A percentile compares a stretch with the other conserved stretches of the same genome.
Conservation (phyloP, 768 basidiomycete species). For the Podaxis sp. region DNA sequence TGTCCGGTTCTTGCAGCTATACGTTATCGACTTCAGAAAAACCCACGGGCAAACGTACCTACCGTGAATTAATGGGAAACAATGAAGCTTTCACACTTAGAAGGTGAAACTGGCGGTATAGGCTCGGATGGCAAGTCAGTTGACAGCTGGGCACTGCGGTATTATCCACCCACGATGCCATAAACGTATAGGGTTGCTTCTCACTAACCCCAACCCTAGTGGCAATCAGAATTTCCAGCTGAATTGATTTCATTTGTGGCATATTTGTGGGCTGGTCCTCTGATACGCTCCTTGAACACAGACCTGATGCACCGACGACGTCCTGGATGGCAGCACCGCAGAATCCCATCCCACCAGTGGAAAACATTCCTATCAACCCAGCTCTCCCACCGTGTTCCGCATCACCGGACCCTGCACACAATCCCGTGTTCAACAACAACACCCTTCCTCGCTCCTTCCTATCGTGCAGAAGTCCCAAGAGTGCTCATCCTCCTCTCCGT, state of each 20-base stretch:
- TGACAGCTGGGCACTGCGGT: background rate
- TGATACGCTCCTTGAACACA: background rate
- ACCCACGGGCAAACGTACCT: too few species aligned
- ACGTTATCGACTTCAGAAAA: too few species aligned
- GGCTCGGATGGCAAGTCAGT: background rate
- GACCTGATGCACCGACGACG: constrained; percentile 3
- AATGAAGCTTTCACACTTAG: too few species aligned
- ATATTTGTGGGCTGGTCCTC: background rate
- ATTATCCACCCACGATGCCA: background rate
- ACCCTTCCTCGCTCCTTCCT: constrained; percentile 5
- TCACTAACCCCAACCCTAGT: constrained; percentile 4
- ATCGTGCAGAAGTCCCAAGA: constrained; percentile 4
- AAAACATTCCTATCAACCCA: background rate
- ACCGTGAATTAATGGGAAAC: too few species aligned
- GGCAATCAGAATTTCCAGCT: background rate
- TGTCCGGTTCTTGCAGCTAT: too few species aligned
- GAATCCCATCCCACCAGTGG: background rate
- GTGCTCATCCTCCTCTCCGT: constrained; percentile 14
- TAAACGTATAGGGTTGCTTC: background rate
- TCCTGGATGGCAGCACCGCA: constrained; percentile 1
- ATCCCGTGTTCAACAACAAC: background rate
- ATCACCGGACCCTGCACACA: constrained; percentile 5
- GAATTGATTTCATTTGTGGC: background rate
- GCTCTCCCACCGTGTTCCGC: background rate
- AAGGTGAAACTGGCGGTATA: too few species aligned